A percentile compares a stretch with the other conserved stretches of the same genome.
Evolutionary conservation across 2,329 filamentous ascomycete species (phyloP).

Genomic region (Fusarium solani-melongenae): DNA sequence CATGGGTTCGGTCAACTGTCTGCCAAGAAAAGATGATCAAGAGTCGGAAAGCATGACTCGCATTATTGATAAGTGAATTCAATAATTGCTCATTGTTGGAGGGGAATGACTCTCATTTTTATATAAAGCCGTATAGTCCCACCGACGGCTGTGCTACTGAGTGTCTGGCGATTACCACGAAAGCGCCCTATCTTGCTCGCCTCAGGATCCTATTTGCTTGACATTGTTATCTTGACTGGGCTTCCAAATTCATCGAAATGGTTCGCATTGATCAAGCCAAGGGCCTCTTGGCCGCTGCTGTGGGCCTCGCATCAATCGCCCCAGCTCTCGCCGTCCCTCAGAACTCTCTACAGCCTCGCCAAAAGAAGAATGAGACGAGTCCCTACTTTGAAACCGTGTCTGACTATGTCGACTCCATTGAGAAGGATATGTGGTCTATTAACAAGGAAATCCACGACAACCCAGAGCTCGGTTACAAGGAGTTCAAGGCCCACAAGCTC

Average conservation of each 20-base stretch:
- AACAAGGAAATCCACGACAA: conserved; percentile 58
- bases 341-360: not conserved
- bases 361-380: conserved; percentile 26
- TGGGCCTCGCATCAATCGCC: conserved; percentile 7
- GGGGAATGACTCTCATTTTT: too few relatives aligned
- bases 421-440: conserved; percentile 42
- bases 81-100: too few relatives aligned
- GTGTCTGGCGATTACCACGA: too few relatives aligned
- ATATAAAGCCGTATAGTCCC: too few relatives aligned
- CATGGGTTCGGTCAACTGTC: not conserved
- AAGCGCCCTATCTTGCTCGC: too few relatives aligned
- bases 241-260: not conserved
- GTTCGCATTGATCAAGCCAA: conserved; percentile 4
- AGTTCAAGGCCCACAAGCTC: conserved; percentile 54
- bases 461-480: conserved; percentile 56
- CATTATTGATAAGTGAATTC: not conserved
- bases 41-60: not conserved
- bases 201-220: too few relatives aligned
- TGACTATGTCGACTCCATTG: conserved; percentile 27
- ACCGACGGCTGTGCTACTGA: not conserved
- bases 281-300: conserved; percentile 13
- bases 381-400: conserved; percentile 25
- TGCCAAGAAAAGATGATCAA: not conserved
- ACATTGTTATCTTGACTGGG: not conserved
- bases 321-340: not conserved